phyloP scores from a whole-genome alignment of 352 stramenopile genomes.

The Globisporangium cystogenes region DNA sequence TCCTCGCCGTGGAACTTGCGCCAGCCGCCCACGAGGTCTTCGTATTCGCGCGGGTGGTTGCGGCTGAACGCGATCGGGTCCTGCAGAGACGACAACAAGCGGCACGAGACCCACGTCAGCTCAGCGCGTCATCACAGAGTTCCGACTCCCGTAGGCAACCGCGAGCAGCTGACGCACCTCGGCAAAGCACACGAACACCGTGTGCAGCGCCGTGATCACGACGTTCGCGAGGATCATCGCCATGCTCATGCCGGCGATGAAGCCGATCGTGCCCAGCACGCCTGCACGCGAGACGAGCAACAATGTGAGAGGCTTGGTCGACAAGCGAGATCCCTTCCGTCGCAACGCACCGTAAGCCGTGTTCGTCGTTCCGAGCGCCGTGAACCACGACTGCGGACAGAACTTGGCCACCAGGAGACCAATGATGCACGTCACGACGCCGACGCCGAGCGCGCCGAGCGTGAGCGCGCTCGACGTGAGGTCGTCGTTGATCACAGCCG shows the following conservation, averaged over 20 bases:
- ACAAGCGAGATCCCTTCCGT: background rate
- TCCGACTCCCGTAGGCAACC: no score
- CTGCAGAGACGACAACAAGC: constrained; percentile 15
- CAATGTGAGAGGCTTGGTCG: background rate
- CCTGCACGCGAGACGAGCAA: constrained; percentile 6
- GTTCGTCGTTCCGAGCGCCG: constrained; percentile 36
- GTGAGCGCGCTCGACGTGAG: constrained; percentile 75
- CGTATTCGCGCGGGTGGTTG: constrained; percentile 80
- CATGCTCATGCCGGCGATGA: constrained; percentile 80
- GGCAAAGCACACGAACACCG: constrained; percentile 85
- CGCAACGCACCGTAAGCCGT: constrained; percentile 32
- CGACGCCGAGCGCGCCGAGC: constrained; percentile 79
- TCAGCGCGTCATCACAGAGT: no score
- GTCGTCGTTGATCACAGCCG: constrained; percentile 88
- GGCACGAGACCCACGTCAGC: no score
- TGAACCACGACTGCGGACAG: constrained; percentile 52
- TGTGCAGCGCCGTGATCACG: constrained; percentile 80
- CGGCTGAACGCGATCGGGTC: constrained; percentile 78
- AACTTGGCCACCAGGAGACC: constrained; percentile 69
- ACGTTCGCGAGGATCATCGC: constrained; percentile 79
- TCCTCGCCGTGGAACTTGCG: constrained; percentile 78
- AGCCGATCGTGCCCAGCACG: constrained; percentile 57
- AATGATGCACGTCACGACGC: constrained; percentile 55
- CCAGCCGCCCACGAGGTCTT: constrained; percentile 68
- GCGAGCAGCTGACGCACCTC: constrained; percentile 51